These are phyloP conservation scores for Escovopsis weberi DNA, from an alignment of 2,329 filamentous ascomycete genomes.

Conservation along the genomic window DNA sequence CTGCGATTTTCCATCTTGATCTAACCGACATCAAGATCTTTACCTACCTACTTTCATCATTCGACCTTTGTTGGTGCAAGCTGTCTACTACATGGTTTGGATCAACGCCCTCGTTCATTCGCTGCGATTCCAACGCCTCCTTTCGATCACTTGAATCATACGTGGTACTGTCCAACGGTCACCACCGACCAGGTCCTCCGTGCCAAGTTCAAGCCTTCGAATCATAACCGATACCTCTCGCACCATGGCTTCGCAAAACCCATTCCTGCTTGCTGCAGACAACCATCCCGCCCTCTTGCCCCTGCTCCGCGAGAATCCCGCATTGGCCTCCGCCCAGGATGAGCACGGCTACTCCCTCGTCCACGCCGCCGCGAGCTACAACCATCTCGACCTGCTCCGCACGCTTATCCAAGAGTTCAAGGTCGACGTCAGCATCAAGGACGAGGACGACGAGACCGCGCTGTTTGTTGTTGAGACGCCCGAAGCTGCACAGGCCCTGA, in stretches of 20 bases:
- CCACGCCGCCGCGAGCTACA: constrained; percentile 88
- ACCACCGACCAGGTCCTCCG: no score
- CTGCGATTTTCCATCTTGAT: no score
- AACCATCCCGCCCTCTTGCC: constrained; percentile 59
- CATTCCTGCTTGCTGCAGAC: constrained; percentile 68
- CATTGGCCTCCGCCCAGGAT: constrained; percentile 70
- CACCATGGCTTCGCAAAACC: constrained; percentile 40
- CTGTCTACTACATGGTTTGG: neutral
- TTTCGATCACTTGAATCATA: neutral
- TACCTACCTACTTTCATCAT: neutral
- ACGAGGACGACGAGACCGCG: constrained; percentile 90
- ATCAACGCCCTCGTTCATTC: neutral
- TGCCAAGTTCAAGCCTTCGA: neutral
- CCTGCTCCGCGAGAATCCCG: constrained; percentile 58
- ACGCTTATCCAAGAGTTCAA: constrained; percentile 60
- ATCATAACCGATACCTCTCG: neutral
- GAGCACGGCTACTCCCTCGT: constrained; percentile 87
- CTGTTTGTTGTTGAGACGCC: constrained; percentile 80
- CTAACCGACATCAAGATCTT: neutral
- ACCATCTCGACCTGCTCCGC: constrained; percentile 67
- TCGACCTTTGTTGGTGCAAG: no score
- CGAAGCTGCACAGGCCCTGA: constrained; percentile 60
- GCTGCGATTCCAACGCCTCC: neutral
- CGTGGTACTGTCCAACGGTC: neutral
- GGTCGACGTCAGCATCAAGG: constrained; percentile 66